Base-by-base conservation (phyloP, 2,329 filamentous ascomycete species). In the Fusarium papillatum region DNA sequence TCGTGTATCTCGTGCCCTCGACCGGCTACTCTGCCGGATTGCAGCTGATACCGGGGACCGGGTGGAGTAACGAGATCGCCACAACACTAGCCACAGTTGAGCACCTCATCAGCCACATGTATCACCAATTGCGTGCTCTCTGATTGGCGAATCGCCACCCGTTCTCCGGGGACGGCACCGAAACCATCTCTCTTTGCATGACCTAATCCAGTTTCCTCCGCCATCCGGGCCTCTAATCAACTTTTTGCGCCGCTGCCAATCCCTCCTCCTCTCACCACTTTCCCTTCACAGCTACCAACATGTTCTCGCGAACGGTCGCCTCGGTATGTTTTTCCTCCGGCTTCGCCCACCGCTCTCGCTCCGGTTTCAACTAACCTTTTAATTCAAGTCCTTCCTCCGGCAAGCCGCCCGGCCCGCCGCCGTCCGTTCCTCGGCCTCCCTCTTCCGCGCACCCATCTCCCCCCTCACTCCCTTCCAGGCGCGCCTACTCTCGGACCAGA, bases 401-500 rank as follows among this genome's bases (percentile, higher is more conserved):
- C 84, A 85, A 77, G 82, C 83, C 67, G 80, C 81, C 63, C 83
- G 84, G 50, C 84, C 84, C 63, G 80, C 80, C 38, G 78, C 80
- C 63, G 68, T 79, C 72, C 79, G 77, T 65, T 72, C 79, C 66
- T 74, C 76, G 70, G 64, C 72, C 70, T 71, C 72, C 53, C 66
- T 73, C 71, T 76, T 80, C 76, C 77, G 79, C 70, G 68, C 76
- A 22, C 79, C 79, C 64, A 71, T 78, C 64, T 55, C 78, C 22
- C 77, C 72, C 50, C 72, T 81, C 53, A 77, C 80, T 55, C 81
- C 82, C 60, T 79, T 84, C 80, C 88, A 88, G 74, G 85, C 89
- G 70, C 93, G 95, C 69, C 89, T 95, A 48, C 90, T 99, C 60
- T 98, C 96, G 38, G 90, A 93, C 79, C 91, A 95, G 82, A 97